Evolutionary conservation across 169 alveolate genomes (phyloP).

Genomic region (Cryptosporidium bovis): DNA sequence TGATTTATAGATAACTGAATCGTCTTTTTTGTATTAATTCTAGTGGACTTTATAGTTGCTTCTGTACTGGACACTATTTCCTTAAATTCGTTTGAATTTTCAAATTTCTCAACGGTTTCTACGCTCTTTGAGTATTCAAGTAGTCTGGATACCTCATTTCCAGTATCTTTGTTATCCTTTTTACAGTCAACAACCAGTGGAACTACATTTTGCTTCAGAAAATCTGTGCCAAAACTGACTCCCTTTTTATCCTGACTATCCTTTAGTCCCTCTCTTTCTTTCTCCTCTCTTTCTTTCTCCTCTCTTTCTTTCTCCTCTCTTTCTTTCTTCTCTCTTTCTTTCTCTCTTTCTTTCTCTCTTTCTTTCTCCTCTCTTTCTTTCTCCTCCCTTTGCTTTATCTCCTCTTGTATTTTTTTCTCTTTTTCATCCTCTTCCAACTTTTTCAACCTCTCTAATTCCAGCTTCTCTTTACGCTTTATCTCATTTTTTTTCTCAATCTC

Average conservation of each 20-base stretch:
- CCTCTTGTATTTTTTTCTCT: slow-evolving; percentile 6
- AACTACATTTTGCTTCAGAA: background rate
- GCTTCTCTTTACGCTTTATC: background rate
- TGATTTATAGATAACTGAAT: slow-evolving; percentile 71
- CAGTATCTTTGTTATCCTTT: background rate
- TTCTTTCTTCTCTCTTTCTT: background rate
- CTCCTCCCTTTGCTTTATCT: background rate
- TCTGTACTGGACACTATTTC: slow-evolving; percentile 61
- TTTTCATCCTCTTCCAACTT: slow-evolving; percentile 38
- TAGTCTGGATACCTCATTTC: background rate
- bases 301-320: background rate
- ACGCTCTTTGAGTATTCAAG: background rate
- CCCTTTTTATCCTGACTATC: background rate
- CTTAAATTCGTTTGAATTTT: slow-evolving; percentile 49
- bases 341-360: background rate
- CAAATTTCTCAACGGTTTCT: slow-evolving; percentile 13
- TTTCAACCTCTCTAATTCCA: background rate
- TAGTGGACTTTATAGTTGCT: slow-evolving; percentile 30
- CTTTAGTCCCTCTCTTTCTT: background rate
- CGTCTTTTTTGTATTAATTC: slow-evolving; percentile 61
- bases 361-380: background rate
- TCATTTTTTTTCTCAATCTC: slow-evolving; percentile 29
- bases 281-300: background rate
- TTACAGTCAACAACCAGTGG: background rate
- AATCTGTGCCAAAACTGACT: background rate